Conservation (phyloP, 2,329 filamentous ascomycete genomes). For the Mollisiaceae sp. region DNA sequence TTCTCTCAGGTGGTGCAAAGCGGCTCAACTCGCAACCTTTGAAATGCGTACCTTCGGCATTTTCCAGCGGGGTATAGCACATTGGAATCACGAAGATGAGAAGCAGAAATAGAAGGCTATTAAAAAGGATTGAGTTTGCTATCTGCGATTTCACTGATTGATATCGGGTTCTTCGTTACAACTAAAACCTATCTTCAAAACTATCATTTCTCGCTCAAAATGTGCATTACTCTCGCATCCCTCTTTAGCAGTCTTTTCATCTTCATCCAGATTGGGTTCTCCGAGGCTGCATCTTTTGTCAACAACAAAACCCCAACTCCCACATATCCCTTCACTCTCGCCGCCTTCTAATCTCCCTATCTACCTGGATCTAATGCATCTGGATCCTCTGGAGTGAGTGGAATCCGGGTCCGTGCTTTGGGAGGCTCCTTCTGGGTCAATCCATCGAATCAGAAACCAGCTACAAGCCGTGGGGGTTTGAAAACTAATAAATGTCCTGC, state of each 20-base stretch:
- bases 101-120: not conserved
- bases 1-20: not conserved
- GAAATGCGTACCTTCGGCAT: not conserved
- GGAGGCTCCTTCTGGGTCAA: constrained; percentile 18
- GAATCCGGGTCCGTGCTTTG: constrained; percentile 8
- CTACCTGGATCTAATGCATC: constrained; percentile 11
- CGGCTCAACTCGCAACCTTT: not conserved
- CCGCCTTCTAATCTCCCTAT: constrained; percentile 22
- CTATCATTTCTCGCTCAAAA: too few species aligned
- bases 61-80: not conserved
- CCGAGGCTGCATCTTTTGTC: not conserved
- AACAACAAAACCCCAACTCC: constrained; percentile 11
- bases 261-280: too few species aligned
- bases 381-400: constrained; percentile 5
- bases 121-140: not conserved
- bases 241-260: not conserved
- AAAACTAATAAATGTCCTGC: not conserved
- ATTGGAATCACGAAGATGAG: not conserved
- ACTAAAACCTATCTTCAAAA: too few species aligned
- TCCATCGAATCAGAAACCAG: not conserved
- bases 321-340: constrained; percentile 18
- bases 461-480: not conserved
- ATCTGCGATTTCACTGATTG: not conserved
- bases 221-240: not conserved
- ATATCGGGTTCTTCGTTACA: too few species aligned